Conservation (phyloP, 345 rosid species). For the Salix arbutifolia region DNA sequence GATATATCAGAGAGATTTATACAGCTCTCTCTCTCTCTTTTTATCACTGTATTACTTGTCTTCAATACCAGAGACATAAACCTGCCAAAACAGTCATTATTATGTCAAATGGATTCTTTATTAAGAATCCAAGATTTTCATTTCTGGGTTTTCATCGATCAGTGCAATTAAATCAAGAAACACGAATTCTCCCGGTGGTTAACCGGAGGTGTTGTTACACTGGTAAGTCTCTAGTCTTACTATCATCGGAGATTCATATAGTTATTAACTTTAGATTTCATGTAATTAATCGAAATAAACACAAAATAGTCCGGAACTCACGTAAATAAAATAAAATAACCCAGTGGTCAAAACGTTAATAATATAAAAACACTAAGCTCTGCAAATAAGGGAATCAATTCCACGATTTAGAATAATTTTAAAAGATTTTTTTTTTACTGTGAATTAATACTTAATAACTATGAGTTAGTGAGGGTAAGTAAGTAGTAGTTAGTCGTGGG, state of each 20-base stretch:
- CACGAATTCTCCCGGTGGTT: conserved; percentile 12
- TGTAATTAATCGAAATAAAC: too few species aligned
- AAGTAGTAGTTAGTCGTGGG: conserved; percentile 34
- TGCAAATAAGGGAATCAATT: neutral
- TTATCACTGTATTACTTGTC: conserved; percentile 17
- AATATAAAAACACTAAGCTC: neutral
- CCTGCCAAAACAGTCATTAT: conserved; percentile 31
- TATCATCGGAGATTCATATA: too few species aligned
- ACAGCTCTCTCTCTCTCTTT: neutral
- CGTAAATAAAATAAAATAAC: too few species aligned
- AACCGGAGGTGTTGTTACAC: neutral
- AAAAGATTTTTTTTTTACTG: neutral
- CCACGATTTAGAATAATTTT: neutral
- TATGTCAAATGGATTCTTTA: conserved; percentile 20
- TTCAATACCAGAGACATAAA: conserved; percentile 28
- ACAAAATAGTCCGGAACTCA: too few species aligned
- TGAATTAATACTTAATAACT: conserved; percentile 7
- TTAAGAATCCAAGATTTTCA: neutral
- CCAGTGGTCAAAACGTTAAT: conserved; percentile 27
- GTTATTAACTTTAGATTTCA: too few species aligned
- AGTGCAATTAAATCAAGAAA: conserved; percentile 15
- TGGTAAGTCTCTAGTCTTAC: too few species aligned
- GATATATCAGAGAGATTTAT: conserved; percentile 10
- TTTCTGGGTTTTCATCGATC: conserved; percentile 15
- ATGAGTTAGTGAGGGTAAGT: neutral